These are phyloP conservation scores for Globisporangium sylvaticum DNA, from an alignment of 352 stramenopile genomes.

Conservation along the genomic window DNA sequence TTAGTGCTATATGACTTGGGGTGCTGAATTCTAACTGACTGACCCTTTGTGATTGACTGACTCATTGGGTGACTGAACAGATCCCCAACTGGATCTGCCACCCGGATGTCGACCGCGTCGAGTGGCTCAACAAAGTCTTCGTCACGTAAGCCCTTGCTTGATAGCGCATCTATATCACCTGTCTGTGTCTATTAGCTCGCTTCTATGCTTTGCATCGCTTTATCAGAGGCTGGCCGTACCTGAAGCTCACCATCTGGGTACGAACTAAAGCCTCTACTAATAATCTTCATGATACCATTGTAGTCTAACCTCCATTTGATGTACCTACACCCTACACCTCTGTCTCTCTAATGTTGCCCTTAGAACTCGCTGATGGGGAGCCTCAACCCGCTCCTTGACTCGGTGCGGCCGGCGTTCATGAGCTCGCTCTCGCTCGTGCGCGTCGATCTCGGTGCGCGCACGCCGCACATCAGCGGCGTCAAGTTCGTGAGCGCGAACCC, in stretches of 20 bases:
- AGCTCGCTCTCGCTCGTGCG: slow-evolving; percentile 54
- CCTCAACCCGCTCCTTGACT: slow-evolving; percentile 61
- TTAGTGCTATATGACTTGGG: neutral
- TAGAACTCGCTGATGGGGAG: slow-evolving; percentile 63
- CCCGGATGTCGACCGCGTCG: slow-evolving; percentile 64
- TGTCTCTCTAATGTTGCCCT: neutral
- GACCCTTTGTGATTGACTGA: neutral
- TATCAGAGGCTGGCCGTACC: slow-evolving; percentile 59
- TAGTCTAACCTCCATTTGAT: too few species aligned
- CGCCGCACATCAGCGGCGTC: slow-evolving; percentile 62
- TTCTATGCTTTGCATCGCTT: neutral
- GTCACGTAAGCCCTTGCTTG: slow-evolving; percentile 21
- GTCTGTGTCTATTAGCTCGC: neutral
- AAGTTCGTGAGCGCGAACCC: slow-evolving; percentile 64
- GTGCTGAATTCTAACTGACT: neutral
- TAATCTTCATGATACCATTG: too few species aligned
- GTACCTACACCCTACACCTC: neutral
- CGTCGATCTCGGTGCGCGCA: slow-evolving; percentile 51
- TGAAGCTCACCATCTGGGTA: slow-evolving; percentile 74
- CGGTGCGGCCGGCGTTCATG: slow-evolving; percentile 60
- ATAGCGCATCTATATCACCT: neutral
- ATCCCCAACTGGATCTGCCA: slow-evolving; percentile 53
- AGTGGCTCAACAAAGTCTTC: slow-evolving; percentile 81
- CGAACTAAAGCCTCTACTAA: neutral
- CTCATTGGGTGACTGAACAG: slow-evolving; percentile 8